Percentiles rank a stretch among this genome's conserved stretches.
These are phyloP conservation scores for Trichosporon ovoides DNA, from an alignment of 1,284 basidiomycete genomes.

Conservation along the genomic window DNA sequence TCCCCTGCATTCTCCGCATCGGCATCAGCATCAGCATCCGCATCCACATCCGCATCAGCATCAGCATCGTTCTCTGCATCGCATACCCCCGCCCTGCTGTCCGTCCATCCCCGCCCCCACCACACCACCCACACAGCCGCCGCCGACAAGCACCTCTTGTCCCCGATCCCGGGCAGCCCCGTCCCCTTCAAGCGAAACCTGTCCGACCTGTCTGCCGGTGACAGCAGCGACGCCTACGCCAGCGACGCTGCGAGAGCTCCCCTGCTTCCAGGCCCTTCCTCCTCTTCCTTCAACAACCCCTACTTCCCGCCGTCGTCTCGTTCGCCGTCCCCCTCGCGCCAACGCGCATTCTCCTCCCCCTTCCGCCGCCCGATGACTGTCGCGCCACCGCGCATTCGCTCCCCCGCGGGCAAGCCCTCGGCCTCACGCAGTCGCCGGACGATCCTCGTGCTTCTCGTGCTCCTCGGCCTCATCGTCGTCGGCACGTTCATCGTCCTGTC, in stretches of 20 bases:
- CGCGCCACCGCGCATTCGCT: slow-evolving; percentile 5
- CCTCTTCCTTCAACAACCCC: neutral
- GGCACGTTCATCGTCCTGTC: slow-evolving; percentile 90
- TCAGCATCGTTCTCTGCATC: neutral
- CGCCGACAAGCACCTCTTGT: neutral
- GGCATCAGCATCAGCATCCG: neutral
- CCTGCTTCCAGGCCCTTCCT: neutral
- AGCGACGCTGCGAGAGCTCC: neutral
- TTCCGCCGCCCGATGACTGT: slow-evolving; percentile 1
- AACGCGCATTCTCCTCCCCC: slow-evolving; percentile 1
- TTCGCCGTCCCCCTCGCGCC: neutral
- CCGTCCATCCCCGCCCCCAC: neutral
- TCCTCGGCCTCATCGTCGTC: slow-evolving; percentile 77
- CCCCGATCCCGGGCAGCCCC: neutral
- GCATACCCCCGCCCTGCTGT: neutral
- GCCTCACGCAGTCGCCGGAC: neutral
- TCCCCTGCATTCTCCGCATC: neutral
- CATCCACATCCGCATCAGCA: neutral
- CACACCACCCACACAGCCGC: neutral
- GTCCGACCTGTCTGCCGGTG: neutral
- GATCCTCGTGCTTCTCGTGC: slow-evolving; percentile 63
- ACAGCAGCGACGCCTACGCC: neutral
- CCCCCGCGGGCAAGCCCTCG: neutral
- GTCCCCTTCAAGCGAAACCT: neutral
- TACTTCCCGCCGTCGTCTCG: neutral